Percentiles rank a stretch among this genome's conserved stretches.
Evolutionary conservation across 495 filamentous ascomycete genomes (phyloP).

Genomic region (Apodospora peruviana): DNA sequence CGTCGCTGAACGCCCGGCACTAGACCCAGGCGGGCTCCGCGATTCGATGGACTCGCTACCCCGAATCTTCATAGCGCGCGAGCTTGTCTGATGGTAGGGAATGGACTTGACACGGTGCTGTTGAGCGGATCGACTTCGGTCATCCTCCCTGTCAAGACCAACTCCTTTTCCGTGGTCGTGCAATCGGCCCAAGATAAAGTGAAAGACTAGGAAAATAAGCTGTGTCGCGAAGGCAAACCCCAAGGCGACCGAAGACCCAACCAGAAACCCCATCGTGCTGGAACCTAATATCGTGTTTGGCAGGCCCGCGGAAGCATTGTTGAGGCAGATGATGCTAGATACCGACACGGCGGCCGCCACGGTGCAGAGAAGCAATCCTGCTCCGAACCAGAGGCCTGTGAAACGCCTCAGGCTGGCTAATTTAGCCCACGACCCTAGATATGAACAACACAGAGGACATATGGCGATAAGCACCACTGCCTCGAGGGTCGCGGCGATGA

Average conservation of each 20-base stretch:
- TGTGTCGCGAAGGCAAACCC: slow-evolving; percentile 36
- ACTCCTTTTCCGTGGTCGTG: slow-evolving; percentile 17
- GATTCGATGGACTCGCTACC: slow-evolving; percentile 21
- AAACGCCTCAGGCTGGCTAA: slow-evolving; percentile 12
- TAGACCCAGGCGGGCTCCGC: slow-evolving; percentile 32
- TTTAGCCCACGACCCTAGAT: slow-evolving; percentile 17
- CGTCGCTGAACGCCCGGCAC: slow-evolving; percentile 32
- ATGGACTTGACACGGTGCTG: slow-evolving; percentile 37
- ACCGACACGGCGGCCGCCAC: slow-evolving; percentile 36
- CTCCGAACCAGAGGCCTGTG: slow-evolving; percentile 31
- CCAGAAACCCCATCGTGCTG: slow-evolving; percentile 22
- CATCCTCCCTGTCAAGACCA: slow-evolving; percentile 23
- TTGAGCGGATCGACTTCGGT: slow-evolving; percentile 16
- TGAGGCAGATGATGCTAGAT: slow-evolving; percentile 30
- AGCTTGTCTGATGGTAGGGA: slow-evolving; percentile 38
- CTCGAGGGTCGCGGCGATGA: slow-evolving; percentile 31
- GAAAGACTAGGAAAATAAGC: slow-evolving; percentile 33
- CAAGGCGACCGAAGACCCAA: slow-evolving; percentile 35
- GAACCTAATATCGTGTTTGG: slow-evolving; percentile 27
- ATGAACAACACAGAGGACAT: slow-evolving; percentile 16
- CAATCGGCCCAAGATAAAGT: slow-evolving; percentile 26
- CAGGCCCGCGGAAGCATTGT: slow-evolving; percentile 18
- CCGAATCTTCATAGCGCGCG: slow-evolving; percentile 19
- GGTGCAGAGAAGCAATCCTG: slow-evolving; percentile 27
- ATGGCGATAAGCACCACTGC: slow-evolving; percentile 26